Conservation (phyloP, 2,329 filamentous ascomycete genomes). For the Aphanoascus verrucosus region DNA sequence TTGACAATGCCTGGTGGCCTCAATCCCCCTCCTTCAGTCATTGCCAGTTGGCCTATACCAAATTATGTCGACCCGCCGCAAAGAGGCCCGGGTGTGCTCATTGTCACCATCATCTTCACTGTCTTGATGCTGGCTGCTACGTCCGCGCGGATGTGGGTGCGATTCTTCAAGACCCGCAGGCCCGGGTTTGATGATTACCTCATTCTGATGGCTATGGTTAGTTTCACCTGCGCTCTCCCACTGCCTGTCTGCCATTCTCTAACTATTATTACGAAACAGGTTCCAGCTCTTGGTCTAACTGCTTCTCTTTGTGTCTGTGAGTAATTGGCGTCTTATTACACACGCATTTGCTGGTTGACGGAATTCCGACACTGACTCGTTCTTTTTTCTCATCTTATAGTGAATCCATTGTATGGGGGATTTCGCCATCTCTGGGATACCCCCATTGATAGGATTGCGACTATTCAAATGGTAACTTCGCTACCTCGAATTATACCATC, state of each 20-base stretch:
- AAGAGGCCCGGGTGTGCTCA: background rate
- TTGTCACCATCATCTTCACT: background rate
- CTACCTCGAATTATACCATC: too few species aligned
- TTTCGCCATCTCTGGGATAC: background rate
- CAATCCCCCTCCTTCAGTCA: constrained; percentile 1
- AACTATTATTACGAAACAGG: background rate
- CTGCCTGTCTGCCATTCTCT: too few species aligned
- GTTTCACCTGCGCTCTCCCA: background rate
- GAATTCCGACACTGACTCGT: background rate
- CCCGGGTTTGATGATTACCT: background rate
- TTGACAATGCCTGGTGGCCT: constrained; percentile 5
- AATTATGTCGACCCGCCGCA: constrained; percentile 4
- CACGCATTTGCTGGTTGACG: background rate
- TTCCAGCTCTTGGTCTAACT: too few species aligned
- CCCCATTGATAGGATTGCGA: too few species aligned
- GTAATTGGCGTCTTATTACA: background rate
- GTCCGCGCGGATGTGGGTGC: background rate
- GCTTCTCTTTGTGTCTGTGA: too few species aligned
- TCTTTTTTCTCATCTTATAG: background rate
- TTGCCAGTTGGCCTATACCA: constrained; percentile 3
- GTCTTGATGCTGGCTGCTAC: background rate
- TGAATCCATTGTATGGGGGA: background rate
- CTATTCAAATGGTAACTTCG: too few species aligned
- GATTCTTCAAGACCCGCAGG: background rate
- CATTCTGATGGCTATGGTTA: background rate